These are phyloP conservation scores for Scenedesmus sp. DNA, from an alignment of 163 green algal species.

Conservation along the genomic window DNA sequence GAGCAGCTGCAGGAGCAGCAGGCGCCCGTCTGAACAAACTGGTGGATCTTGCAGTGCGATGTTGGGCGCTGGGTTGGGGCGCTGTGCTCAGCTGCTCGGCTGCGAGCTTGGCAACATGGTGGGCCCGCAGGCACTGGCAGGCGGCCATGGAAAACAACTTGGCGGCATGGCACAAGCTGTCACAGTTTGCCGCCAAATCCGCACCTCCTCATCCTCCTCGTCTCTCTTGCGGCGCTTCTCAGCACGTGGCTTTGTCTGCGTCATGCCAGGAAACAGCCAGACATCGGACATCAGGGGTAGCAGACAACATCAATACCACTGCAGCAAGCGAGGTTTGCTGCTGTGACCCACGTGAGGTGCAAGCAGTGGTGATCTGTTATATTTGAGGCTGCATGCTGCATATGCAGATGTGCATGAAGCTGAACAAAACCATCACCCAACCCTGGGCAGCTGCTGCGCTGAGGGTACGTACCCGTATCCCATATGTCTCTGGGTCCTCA, in stretches of 20 bases:
- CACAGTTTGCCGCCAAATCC: not conserved
- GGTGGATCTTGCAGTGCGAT: too few relatives aligned
- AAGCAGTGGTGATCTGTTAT: not conserved
- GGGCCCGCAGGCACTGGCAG: too few relatives aligned
- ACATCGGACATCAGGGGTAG: not conserved
- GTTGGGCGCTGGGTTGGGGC: too few relatives aligned
- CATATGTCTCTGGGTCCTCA: conserved; percentile 78
- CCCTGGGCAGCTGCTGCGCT: not conserved
- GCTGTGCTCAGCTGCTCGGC: too few relatives aligned
- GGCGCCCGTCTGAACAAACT: too few relatives aligned
- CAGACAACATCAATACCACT: not conserved
- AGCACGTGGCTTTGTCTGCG: conserved; percentile 46
- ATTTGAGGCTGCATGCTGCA: not conserved
- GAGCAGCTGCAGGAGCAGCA: not conserved
- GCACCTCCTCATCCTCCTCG: conserved; percentile 61
- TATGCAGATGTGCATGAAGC: not conserved
- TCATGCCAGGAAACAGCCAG: not conserved
- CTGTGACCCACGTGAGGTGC: too few relatives aligned
- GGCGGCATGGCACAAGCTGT: too few relatives aligned
- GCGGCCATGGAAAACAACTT: too few relatives aligned
- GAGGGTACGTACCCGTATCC: conserved; percentile 72
- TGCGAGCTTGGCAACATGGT: too few relatives aligned
- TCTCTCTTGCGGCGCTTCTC: conserved; percentile 62
- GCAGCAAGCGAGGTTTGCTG: not conserved
- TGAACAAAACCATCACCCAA: not conserved